A percentile compares a stretch with the other conserved stretches of the same genome.
Evolutionary conservation across 116 monocot genomes (phyloP).

Genomic region (Posidonia oceanica): DNA sequence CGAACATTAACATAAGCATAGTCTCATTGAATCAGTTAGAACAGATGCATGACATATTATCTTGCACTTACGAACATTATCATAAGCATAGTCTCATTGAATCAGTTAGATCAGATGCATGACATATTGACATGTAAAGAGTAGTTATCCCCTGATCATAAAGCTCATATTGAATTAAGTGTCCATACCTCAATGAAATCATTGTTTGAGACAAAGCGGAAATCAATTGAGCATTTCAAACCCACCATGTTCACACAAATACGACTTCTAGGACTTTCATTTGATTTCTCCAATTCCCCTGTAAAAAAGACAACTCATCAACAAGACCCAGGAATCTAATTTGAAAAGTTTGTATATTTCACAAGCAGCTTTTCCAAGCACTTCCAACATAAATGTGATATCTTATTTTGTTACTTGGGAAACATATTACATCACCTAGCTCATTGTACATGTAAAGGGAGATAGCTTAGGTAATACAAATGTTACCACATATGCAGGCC

Average conservation of each 20-base stretch:
- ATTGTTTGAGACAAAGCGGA: constrained; percentile 32
- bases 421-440: no score
- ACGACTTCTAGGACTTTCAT: constrained; percentile 9
- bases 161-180: no score
- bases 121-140: no score
- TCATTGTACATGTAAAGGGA: neutral
- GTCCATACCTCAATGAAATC: constrained; percentile 36
- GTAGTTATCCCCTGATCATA: no score
- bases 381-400: neutral
- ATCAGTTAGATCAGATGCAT: no score
- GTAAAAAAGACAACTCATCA: constrained; percentile 9
- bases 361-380: neutral
- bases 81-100: no score
- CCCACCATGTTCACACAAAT: constrained; percentile 28
- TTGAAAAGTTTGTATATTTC: no score
- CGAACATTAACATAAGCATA: no score
- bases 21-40: no score
- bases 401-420: no score
- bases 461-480: neutral
- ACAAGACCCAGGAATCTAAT: neutral
- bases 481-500: constrained; percentile 37
- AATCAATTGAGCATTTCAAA: constrained; percentile 25
- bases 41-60: no score
- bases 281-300: constrained; percentile 12
- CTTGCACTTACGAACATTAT: no score